These are phyloP conservation scores for Trichomonas vaginalis DNA, from an alignment of 208 protist genomes.

Conservation along the genomic window DNA sequence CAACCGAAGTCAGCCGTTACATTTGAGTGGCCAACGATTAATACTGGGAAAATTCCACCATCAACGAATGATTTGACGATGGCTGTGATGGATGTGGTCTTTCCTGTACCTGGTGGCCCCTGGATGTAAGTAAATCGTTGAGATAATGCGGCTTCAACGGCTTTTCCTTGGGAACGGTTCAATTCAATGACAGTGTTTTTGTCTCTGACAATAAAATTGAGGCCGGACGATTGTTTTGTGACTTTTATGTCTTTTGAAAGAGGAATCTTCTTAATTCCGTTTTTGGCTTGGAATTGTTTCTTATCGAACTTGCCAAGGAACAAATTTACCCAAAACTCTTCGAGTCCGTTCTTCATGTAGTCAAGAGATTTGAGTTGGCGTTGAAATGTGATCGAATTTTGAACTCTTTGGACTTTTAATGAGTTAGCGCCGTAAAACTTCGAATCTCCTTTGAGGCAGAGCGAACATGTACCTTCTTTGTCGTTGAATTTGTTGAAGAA, in stretches of 20 bases:
- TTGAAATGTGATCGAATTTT: neutral
- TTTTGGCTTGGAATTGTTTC: neutral
- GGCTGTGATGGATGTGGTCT: neutral
- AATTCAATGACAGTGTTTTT: conserved; percentile 26
- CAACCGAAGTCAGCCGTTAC: neutral
- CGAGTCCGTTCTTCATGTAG: neutral
- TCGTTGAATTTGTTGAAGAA: neutral
- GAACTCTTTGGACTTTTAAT: neutral
- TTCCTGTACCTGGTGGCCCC: neutral
- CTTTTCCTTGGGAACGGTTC: conserved; percentile 54
- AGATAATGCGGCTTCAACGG: conserved; percentile 57
- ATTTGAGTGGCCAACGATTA: neutral
- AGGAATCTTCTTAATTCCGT: no score
- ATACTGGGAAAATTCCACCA: neutral
- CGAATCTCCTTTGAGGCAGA: neutral
- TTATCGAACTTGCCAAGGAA: neutral
- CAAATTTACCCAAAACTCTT: neutral
- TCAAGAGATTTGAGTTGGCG: neutral
- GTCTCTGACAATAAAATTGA: neutral
- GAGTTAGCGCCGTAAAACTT: neutral
- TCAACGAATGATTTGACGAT: neutral
- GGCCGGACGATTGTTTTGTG: neutral
- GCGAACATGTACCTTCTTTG: neutral
- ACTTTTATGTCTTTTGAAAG: no score
- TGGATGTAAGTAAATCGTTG: conserved; percentile 41